Evolutionary conservation across 2,329 filamentous ascomycete species (phyloP), one percentile per base, ranked within the genome.

Genomic region (Cercospora sp.): DNA sequence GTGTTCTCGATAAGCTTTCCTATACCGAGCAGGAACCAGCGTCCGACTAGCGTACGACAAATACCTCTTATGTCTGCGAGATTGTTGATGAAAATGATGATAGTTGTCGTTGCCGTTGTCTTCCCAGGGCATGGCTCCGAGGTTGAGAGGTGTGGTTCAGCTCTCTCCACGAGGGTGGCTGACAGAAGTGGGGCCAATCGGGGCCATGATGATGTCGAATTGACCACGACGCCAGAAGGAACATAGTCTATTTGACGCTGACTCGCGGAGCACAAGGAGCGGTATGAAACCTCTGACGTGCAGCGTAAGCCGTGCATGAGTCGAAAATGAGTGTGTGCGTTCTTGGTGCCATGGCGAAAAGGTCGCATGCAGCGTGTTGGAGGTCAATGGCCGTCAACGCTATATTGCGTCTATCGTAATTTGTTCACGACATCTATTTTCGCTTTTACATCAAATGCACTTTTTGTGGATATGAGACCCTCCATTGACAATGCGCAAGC

Each of bases 11-110:
- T 64, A 37, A 57, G 53, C 53, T 21, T 53, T 53, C 12, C 49
- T 30, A 55, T 64, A 64, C 30, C 61, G 45, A 16, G 61, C 61
- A 5, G 61, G 61, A 55, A 64, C 61, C n/a, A 64, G 49, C 3
- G 28, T 57, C 24, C 61, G 45, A 53, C 61, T 64, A 40, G 61
- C 49, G 49, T 57, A 43, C 9, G 61, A 64, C 18, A 58, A 5
- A 57, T 64, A 57, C 43, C 61, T 32, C n/a, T 64, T 64, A n/a
- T 64, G 61, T 26, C 49, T 18, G 61, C 61, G 61, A 43, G 30
- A 16, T 21, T 57, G 61, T 9, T 40, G 32, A 5, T 32, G 28
- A 26, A 30, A 51, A 3, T 24, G 45, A 49, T 49, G 45, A 49
- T 49, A 24, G 12, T n/a, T 8, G 53, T 8, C 9, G 24, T 28